Evolutionary conservation across 371 early-diverging fungal genomes (phyloP), one percentile per base, ranked within the genome.

Genomic region (Mortierella sp.): DNA sequence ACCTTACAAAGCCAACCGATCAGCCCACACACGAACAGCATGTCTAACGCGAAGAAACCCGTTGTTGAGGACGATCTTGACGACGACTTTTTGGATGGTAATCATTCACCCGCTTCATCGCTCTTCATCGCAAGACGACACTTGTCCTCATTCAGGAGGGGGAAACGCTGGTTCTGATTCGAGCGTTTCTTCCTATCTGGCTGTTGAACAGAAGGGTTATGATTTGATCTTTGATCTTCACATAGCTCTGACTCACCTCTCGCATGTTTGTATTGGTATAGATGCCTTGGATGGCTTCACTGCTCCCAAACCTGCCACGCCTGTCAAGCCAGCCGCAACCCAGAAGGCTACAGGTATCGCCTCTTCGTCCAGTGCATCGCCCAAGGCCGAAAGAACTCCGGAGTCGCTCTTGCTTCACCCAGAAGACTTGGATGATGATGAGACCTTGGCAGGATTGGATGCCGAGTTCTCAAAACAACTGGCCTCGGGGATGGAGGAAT

Each of bases 401-500:
- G 73, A 72, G 31, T 67, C 67, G 14, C 61, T 72, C 9, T 61
- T 72, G 51, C 59, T 72, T 27, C 52, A 67, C 56, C 73, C 74
- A 26, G 74, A 74, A n/a, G 60, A 68, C 14, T 51, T 58, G 23
- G 80, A 64, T 34, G 56, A 72, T 9, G 79, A 82, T 48, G 73
- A 72, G 30, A 83, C 51, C 13, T 27, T 82, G 26, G 73, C 51
- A 24, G 61, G 61, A 30, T 82, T 67, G 65, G 85, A 47, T 84
- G 83, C 56, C 26, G 95, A 92, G 46, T 93, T 94, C 80, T 90
- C 90, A 41, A 84, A 87, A 65, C 89, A 91, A 67, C 83, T 95
- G 24, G 89, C 89, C 38, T 84, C 87, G 10, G 88, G 87, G 34
- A 93, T 94, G 95, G 90, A 92, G 59, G 85, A 88, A 55, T 76